These are phyloP conservation scores for Zangia roseola DNA, from an alignment of 768 basidiomycete species.

Conservation along the genomic window DNA sequence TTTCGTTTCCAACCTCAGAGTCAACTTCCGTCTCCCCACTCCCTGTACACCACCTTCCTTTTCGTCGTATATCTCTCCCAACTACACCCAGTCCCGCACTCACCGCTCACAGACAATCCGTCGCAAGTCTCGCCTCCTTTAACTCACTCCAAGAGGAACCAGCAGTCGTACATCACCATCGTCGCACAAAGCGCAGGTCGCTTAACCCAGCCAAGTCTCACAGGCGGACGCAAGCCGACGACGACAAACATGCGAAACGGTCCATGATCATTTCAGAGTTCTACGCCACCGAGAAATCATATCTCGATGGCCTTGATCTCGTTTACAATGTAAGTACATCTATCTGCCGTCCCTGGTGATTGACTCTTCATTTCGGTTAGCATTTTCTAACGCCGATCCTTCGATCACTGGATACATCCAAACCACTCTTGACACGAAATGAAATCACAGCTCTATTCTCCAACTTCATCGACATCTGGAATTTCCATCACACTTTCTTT, in stretches of 20 bases:
- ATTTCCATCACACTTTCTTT: slow-evolving; percentile 76
- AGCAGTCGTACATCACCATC: slow-evolving; percentile 17
- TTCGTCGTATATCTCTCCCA: slow-evolving; percentile 62
- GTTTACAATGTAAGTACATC: slow-evolving; percentile 65
- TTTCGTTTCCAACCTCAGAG: slow-evolving; percentile 35
- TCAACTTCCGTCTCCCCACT: slow-evolving; percentile 23
- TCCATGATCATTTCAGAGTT: slow-evolving; percentile 77
- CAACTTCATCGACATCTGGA: slow-evolving; percentile 92
- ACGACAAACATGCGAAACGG: slow-evolving; percentile 53
- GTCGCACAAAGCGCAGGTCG: slow-evolving; percentile 38
- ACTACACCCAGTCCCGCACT: slow-evolving; percentile 45
- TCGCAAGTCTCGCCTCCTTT: slow-evolving; percentile 70
- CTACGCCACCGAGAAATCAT: slow-evolving; percentile 76
- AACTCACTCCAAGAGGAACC: slow-evolving; percentile 64
- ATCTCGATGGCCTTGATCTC: slow-evolving; percentile 79
- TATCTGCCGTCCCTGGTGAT: not conserved
- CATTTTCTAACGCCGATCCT: slow-evolving; percentile 84
- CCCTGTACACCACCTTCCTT: slow-evolving; percentile 54
- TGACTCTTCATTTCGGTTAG: slow-evolving; percentile 36
- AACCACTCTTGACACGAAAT: slow-evolving; percentile 66
- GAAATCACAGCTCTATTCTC: slow-evolving; percentile 77
- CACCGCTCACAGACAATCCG: slow-evolving; percentile 52
- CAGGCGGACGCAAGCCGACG: slow-evolving; percentile 42
- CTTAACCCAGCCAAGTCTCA: slow-evolving; percentile 25
- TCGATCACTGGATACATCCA: slow-evolving; percentile 62